Base-by-base conservation (phyloP, 257 asterid genomes). In the Solanum infundibuliforme region DNA sequence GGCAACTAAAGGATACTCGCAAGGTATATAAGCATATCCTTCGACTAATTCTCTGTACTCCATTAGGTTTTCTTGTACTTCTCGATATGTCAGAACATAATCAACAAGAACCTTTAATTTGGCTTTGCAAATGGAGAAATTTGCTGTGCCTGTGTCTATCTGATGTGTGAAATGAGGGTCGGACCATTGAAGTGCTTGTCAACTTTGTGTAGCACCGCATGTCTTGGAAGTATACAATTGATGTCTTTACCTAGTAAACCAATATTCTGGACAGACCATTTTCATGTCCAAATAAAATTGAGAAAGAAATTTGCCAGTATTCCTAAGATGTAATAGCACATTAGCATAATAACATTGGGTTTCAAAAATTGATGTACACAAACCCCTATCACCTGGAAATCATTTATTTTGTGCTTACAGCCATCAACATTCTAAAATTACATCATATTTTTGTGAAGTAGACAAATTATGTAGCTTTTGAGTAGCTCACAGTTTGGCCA, bases 1-100 rank as follows among this genome's bases (percentile, higher is more conserved):
- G 94, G 94, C 88, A 93, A 84, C 88, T 91, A 83, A 93, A 92
- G 92, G 95, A 94, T 86, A 87, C 89, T 71, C 96, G 99, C 87
- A 96, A 94, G 99, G 99, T 97, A 94, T 86, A 32, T 39, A 52
- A 87, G 58, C 79, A 32, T 8, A 46, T 46, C 85, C 68, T 46
- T 81, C 85, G 0, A 25, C 85, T 81, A 0, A 16, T 81, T 81
- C 68, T 43, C 10, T 79, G 68, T 46, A 81, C 18, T 46, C 39
- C 39, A 16, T 79, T 82, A 29, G 25, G n/a, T 16, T 82, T 82
- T 82, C 65, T 21, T 48, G 71, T 81, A 46, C 71, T 82, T 82
- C 31, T 82, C 39, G 31, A 46, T 82, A 48, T 10, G 12, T 48
- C 43, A 82, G 69, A 82, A 82, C 29, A 18, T 31, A 48, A 48